Conservation (phyloP, 176 grass and related monocot species). For the Luzula sylvatica region DNA sequence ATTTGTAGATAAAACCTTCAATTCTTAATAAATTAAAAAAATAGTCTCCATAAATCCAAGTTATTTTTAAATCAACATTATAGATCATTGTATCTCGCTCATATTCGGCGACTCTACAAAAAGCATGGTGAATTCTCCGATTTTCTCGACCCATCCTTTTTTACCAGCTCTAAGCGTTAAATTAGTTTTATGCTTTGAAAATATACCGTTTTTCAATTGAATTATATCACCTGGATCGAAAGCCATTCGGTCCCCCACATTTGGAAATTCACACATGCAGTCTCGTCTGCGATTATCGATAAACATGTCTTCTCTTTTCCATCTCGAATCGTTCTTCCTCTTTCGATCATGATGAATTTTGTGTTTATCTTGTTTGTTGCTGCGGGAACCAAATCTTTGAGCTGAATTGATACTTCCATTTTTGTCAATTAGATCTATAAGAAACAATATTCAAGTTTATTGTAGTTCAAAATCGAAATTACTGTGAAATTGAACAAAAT, state of each 20-base stretch:
- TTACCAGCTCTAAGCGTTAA: slow-evolving; percentile 55
- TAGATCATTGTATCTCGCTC: slow-evolving; percentile 81
- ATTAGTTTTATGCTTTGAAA: slow-evolving; percentile 56
- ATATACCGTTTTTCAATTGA: slow-evolving; percentile 50
- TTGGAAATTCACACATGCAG: slow-evolving; percentile 62
- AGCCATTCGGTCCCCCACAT: slow-evolving; percentile 71
- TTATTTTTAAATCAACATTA: no score
- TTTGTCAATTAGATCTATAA: no score
- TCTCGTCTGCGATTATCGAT: slow-evolving; percentile 55
- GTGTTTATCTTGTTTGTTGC: slow-evolving; percentile 66
- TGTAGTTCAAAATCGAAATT: no score
- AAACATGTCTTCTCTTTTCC: slow-evolving; percentile 45
- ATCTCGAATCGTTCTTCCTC: not conserved
- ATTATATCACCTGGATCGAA: slow-evolving; percentile 75
- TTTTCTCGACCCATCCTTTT: slow-evolving; percentile 26
- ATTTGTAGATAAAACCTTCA: no score
- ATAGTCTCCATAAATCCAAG: no score
- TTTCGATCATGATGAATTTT: slow-evolving; percentile 62
- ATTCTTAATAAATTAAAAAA: no score
- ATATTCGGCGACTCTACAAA: slow-evolving; percentile 89
- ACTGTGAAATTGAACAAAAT: no score
- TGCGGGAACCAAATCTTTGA: slow-evolving; percentile 55
- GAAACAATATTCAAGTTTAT: no score
- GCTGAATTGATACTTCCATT: slow-evolving; percentile 9
- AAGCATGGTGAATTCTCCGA: slow-evolving; percentile 48